Conservation (phyloP, 2,329 filamentous ascomycete genomes). For the Penicillium nordicum region DNA sequence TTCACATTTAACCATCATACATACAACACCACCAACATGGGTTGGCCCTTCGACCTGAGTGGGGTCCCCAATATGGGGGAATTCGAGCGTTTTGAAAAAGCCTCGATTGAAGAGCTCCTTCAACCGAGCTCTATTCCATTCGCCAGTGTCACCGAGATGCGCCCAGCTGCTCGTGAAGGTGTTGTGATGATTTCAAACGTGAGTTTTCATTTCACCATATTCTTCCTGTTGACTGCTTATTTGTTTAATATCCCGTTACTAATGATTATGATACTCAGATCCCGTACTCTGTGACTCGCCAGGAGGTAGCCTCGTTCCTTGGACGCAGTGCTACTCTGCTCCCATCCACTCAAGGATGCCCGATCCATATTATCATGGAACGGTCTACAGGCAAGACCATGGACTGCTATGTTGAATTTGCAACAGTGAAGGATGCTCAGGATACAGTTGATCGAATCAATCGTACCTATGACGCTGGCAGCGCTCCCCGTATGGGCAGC, state of each 20-base stretch:
- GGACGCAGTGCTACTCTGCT: constrained; percentile 44
- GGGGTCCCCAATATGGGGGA: not conserved
- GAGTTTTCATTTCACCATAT: not conserved
- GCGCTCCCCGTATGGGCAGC: constrained; percentile 46
- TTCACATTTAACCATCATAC: rapidly evolving
- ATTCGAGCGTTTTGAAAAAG: not conserved
- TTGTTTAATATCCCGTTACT: not conserved
- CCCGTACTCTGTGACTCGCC: constrained; percentile 49
- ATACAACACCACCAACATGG: not conserved
- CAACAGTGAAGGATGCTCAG: constrained; percentile 37
- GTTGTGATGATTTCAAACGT: constrained; percentile 6
- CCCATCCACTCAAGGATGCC: constrained; percentile 37
- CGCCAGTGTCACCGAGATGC: not conserved
- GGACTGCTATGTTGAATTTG: constrained; percentile 52
- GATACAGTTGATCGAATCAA: constrained; percentile 38
- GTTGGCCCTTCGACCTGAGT: not conserved
- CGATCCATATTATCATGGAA: constrained; percentile 58
- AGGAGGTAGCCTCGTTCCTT: constrained; percentile 49
- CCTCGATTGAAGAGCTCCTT: not conserved
- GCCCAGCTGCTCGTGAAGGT: not conserved
- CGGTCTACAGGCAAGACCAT: constrained; percentile 56
- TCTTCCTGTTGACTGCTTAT: constrained; percentile 2
- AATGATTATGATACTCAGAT: constrained; percentile 33
- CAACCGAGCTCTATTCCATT: not conserved
- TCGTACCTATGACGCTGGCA: constrained; percentile 32